A percentile compares a stretch with the other conserved stretches of the same genome.
Evolutionary conservation across 805 yeast genomes (phyloP).

Genomic region (Torulaspora quercuum): DNA sequence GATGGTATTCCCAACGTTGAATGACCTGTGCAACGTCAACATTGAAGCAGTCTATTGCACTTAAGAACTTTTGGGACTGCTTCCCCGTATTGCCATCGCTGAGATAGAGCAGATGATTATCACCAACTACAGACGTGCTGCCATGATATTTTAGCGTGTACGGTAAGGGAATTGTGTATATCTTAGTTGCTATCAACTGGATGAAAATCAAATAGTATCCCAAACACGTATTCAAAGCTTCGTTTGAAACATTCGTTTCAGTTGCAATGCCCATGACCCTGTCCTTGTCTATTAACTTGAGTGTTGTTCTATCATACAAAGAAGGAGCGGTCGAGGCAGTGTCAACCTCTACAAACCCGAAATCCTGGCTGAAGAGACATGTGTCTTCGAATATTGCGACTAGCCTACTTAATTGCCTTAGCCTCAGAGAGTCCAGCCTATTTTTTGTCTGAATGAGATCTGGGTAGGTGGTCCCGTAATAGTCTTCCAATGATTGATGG

Average conservation of each 20-base stretch:
- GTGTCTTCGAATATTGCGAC: slow-evolving; percentile 18
- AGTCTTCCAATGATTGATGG: slow-evolving; percentile 21
- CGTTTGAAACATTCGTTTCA: slow-evolving; percentile 11
- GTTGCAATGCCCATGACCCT: slow-evolving; percentile 11
- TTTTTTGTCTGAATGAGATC: slow-evolving; percentile 22
- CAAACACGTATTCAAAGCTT: slow-evolving; percentile 22
- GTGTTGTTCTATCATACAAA: slow-evolving; percentile 11
- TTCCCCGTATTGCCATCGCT: slow-evolving; percentile 17
- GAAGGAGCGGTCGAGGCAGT: slow-evolving; percentile 1
- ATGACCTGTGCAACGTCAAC: slow-evolving; percentile 27
- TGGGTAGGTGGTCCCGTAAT: slow-evolving; percentile 29
- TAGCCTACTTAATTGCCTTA: slow-evolving; percentile 22
- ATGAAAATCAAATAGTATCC: slow-evolving; percentile 32
- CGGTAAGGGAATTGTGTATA: slow-evolving; percentile 25
- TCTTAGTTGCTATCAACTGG: slow-evolving; percentile 20
- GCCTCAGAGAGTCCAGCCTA: slow-evolving; percentile 15
- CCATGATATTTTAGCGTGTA: slow-evolving; percentile 27
- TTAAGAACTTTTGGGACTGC: slow-evolving; percentile 14
- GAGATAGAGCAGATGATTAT: slow-evolving; percentile 24
- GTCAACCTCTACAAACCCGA: slow-evolving; percentile 13
- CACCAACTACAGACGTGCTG: slow-evolving; percentile 28
- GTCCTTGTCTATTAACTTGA: slow-evolving; percentile 14
- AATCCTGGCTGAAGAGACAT: slow-evolving; percentile 13
- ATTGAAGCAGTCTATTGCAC: slow-evolving; percentile 26
- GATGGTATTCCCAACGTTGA: slow-evolving; percentile 41